phyloP scores from a whole-genome alignment of 2,329 filamentous ascomycete genomes.

The Ceratocystis albifundus region DNA sequence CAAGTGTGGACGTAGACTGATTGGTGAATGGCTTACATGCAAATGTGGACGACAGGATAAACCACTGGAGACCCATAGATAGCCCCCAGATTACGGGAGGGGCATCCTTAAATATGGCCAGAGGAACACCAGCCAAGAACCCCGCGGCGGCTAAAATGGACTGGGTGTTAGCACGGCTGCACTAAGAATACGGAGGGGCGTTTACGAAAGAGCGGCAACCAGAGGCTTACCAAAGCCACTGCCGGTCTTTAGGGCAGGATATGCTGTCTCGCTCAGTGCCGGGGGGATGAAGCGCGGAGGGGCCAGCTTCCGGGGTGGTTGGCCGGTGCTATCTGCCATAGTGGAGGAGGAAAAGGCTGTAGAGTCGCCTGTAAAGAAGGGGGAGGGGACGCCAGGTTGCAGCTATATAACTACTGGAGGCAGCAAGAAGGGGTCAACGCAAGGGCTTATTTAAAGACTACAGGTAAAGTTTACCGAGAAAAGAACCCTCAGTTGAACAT shows the following conservation, averaged over 20 bases:
- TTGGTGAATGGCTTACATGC: slow-evolving; percentile 40
- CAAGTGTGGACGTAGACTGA: too few species aligned
- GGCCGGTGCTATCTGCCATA: slow-evolving; percentile 11
- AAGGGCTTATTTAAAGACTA: background rate
- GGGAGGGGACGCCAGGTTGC: background rate
- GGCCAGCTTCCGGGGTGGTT: slow-evolving; percentile 11
- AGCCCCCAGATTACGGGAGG: slow-evolving; percentile 60
- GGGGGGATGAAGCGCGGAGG: slow-evolving; percentile 21
- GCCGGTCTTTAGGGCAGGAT: slow-evolving; percentile 18
- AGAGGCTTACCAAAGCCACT: slow-evolving; percentile 15
- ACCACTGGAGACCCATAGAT: slow-evolving; percentile 68
- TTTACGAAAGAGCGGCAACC: background rate
- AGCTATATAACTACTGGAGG: background rate
- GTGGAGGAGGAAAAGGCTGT: background rate
- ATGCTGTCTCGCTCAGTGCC: slow-evolving; percentile 15
- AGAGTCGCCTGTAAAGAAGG: background rate
- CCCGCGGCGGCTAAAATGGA: slow-evolving; percentile 41
- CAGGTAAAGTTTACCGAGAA: too few species aligned
- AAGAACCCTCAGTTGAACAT: too few species aligned
- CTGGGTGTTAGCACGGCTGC: background rate
- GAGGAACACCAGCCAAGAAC: slow-evolving; percentile 52
- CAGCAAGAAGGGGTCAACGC: background rate
- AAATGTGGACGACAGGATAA: slow-evolving; percentile 40
- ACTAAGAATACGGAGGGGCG: background rate
- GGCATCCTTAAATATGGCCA: slow-evolving; percentile 58